A percentile compares a stretch with the other conserved stretches of the same genome.
Evolutionary conservation across 371 early-diverging fungal genomes (phyloP).

Genomic region (Circinella minor): DNA sequence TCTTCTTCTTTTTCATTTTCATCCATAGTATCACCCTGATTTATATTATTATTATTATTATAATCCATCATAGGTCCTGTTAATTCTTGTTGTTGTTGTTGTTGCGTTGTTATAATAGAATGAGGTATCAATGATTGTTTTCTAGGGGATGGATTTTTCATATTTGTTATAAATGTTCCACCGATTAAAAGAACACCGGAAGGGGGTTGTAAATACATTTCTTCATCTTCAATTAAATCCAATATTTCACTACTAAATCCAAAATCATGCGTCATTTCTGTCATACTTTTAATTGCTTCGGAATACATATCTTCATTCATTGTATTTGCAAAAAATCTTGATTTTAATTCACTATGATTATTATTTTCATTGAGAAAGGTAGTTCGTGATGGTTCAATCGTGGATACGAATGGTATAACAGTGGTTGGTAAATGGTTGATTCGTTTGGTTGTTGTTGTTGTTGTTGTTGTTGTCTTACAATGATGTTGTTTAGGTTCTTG

Average conservation of each 20-base stretch:
- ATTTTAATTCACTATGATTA: conserved; percentile 8
- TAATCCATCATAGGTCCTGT: not conserved
- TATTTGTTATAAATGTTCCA: conserved; percentile 39
- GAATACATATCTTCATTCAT: conserved; percentile 46
- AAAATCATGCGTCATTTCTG: conserved; percentile 32
- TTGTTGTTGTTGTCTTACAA: not conserved
- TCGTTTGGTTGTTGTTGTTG: not conserved
- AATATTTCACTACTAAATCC: conserved; percentile 38
- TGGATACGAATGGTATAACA: conserved; percentile 40
- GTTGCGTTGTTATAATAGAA: not conserved
- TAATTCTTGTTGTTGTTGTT: conserved; percentile 14
- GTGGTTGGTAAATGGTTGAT: conserved; percentile 3
- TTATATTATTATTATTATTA: too few relatives aligned
- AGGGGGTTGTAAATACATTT: conserved; percentile 24
- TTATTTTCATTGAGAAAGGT: not conserved
- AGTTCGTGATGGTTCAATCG: conserved; percentile 24
- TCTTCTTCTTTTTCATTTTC: conserved; percentile 6
- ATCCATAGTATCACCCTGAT: not conserved
- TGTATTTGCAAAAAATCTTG: conserved; percentile 22
- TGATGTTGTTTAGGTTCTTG: conserved; percentile 26
- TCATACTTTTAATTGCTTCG: conserved; percentile 36
- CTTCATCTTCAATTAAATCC: conserved; percentile 33
- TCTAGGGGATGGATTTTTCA: conserved; percentile 40
- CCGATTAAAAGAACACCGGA: conserved; percentile 39
- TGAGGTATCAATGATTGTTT: too few relatives aligned